Percentiles rank a stretch among this genome's conserved stretches.
These are phyloP conservation scores for Claviceps humidiphila DNA, from an alignment of 2,329 filamentous ascomycete species.

Conservation along the genomic window DNA sequence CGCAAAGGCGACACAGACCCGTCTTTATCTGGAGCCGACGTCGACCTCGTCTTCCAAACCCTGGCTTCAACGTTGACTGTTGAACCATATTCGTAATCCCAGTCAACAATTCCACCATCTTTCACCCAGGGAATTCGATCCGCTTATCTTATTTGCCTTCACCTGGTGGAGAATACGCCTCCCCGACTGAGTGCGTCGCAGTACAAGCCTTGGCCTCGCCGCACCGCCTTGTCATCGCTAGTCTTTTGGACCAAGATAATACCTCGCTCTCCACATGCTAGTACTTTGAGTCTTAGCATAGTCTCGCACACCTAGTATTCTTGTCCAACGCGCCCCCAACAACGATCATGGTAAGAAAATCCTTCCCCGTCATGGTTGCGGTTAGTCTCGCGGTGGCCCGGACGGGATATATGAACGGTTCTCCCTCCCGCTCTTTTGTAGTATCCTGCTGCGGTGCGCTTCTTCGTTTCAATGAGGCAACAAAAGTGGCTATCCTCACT, in stretches of 20 bases:
- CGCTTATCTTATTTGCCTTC: constrained; percentile 7
- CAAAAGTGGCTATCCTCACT: constrained; percentile 8
- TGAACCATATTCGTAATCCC: constrained; percentile 11
- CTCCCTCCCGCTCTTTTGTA: constrained; percentile 13
- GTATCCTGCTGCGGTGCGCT: constrained; percentile 8
- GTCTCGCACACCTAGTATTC: constrained; percentile 15
- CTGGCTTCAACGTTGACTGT: constrained; percentile 7
- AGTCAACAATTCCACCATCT: constrained; percentile 8
- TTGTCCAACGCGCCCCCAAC: constrained; percentile 26
- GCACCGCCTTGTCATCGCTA: constrained; percentile 17
- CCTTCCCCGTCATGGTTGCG: constrained; percentile 17
- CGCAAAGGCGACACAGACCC: constrained; percentile 1
- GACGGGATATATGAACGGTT: constrained; percentile 31
- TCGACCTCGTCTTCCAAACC: constrained; percentile 1
- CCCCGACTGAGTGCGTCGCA: constrained; percentile 11
- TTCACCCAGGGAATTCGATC: not conserved
- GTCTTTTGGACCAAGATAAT: constrained; percentile 22
- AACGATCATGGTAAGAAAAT: constrained; percentile 35
- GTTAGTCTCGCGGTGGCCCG: constrained; percentile 28
- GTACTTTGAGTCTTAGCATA: constrained; percentile 22
- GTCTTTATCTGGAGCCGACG: not conserved
- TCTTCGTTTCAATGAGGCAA: not conserved
- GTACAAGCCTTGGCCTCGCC: constrained; percentile 10
- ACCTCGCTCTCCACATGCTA: constrained; percentile 22
- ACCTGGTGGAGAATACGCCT: constrained; percentile 18